Evolutionary conservation across 306 rosid genomes (phyloP), one percentile per base, ranked within the genome.

Genomic region (Psophocarpus tetragonolobus): DNA sequence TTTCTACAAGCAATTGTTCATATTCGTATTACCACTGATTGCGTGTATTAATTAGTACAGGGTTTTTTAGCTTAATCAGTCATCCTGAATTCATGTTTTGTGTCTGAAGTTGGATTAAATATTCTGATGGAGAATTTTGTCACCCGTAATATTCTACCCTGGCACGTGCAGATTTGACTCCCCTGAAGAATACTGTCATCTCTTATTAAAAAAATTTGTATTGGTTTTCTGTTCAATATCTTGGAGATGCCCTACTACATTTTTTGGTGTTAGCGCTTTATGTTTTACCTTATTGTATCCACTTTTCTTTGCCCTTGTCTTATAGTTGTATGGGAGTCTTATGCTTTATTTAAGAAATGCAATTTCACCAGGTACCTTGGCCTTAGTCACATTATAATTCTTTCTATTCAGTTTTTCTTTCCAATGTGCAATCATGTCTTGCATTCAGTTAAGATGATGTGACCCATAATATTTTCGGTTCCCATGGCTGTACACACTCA

Each of bases 181-280:
- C 3, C 0, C 5, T 18, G 58, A 26, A 50, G 58, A 10, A 50
- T 50, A 50, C 26, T 20, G 13, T 18, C 26, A 0, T 2, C 12
- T 18, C 13, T 50, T 50, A 9, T 1, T 0, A n/a, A 6, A 18
- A 18, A 13, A 44, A 18, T 0, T 17, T 4, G 51, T 57, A 54
- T 78, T 81, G 85, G 75, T 75, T 84, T 81, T 79, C 80, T 42
- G 80, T 75, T 81, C 41, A 71, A 53, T 75, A 75, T 48, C 15
- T 75, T 83, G 56, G 83, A 75, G 79, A 62, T 83, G 26, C 50
- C 53, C 71, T 61, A 62, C 51, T 74, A 48, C 72, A n/a, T n/a
- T n/a, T n/a, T 65, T 82, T 82, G 66, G 73, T 47, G 23, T 32
- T 38, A 30, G 39, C 21, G 35, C 27, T 47, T 74, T 73, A 12